Base-by-base conservation (phyloP, 1,139 yeast species). In the Saccharomyces hybrid region DNA sequence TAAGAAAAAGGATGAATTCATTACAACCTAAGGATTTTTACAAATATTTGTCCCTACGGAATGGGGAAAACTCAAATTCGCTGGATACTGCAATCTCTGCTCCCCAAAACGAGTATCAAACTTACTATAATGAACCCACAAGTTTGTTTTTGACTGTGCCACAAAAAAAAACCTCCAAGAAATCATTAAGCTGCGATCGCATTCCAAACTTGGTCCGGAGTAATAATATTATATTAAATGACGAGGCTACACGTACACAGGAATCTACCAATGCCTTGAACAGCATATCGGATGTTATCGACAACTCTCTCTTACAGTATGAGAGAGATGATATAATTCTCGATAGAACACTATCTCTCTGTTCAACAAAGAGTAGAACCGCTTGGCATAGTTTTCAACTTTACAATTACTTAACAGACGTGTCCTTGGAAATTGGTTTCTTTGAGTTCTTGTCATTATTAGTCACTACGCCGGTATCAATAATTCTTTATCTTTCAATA, bases 181-280 rank as follows among this genome's bases (percentile, higher is more conserved):
- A 56, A 46, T 59, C 62, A 11, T 50, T 60, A 32, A 61, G 64
- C 51, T 57, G 59, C 28, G 62, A 61, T 52, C 57, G 55, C 52
- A 52, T 59, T 5, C 61, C 61, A 3, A 50, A 50, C 48, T 34
- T 56, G n/a, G 9, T 31, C 14, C 30, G 14, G 4, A 16, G 11
- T 14, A n/a, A 49, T 9, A 26, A 25, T n/a, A 23, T 25, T 28
- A 34, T 42, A 31, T 30, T 34, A 25, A 42, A 51, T 25, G 44
- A 4, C 16, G 25, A 38, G 13, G 23, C 5, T 13, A 6, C 27
- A 26, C 31, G 13, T 30, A 11, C 31, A 4, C 25, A 16, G 11
- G 16, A 9, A 16, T 20, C 44, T 7, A 31, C 38, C 16, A 31
- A 31, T 38, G 23, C 23, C 13, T 8, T 8, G 44, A 38, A 9